These are phyloP conservation scores for Hondaea fermentalgiana DNA, from an alignment of 108 stramenopile genomes.

Conservation along the genomic window DNA sequence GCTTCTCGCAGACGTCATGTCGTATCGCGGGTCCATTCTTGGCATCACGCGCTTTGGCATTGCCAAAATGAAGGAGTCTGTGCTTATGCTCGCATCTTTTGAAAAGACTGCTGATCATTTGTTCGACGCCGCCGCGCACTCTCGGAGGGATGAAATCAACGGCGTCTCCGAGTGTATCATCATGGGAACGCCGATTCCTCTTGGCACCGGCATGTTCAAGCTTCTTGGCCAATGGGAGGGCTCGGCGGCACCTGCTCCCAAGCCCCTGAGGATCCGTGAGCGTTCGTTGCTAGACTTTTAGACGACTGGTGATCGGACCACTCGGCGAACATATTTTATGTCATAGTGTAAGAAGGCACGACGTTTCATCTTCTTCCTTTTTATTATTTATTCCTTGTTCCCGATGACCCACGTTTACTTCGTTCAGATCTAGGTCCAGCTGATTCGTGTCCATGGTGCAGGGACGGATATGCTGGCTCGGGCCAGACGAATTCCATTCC, in stretches of 20 bases:
- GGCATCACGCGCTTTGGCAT: constrained; percentile 96
- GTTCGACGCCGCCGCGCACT: constrained; percentile 96
- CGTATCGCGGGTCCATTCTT: constrained; percentile 75
- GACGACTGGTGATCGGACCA: too few species aligned
- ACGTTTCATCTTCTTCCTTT: too few species aligned
- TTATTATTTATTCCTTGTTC: too few species aligned
- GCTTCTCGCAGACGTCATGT: constrained; percentile 95
- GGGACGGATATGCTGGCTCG: too few species aligned
- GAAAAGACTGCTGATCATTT: constrained; percentile 98
- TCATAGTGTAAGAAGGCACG: too few species aligned
- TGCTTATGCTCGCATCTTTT: constrained; percentile 97
- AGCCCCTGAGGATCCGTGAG: not conserved
- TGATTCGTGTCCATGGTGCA: too few species aligned
- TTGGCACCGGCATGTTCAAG: constrained; percentile 93
- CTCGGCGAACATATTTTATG: too few species aligned
- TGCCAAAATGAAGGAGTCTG: constrained; percentile 93
- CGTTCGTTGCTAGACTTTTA: not conserved
- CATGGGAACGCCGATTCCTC: constrained; percentile 94
- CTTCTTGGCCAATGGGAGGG: constrained; percentile 31
- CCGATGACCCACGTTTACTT: too few species aligned
- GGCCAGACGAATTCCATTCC: too few species aligned
- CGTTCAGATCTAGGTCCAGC: too few species aligned
- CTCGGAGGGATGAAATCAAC: constrained; percentile 83
- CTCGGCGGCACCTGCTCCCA: not conserved
- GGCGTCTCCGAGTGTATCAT: constrained; percentile 99